These are phyloP conservation scores for Chlamydomonas applanata DNA, from an alignment of 139 green algal species.

Conservation along the genomic window DNA sequence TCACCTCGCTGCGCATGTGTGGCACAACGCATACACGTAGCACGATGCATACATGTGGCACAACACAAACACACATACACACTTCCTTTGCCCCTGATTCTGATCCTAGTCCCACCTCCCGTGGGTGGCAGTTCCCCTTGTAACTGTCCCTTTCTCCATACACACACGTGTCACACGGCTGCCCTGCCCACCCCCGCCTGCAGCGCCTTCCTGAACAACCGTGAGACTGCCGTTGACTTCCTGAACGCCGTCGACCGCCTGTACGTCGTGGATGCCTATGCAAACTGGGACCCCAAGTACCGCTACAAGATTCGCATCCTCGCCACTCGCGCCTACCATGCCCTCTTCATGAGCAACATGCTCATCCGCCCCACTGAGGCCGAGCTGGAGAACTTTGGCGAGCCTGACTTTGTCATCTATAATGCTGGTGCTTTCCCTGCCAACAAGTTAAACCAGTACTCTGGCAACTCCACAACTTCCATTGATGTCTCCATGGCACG, in stretches of 20 bases:
- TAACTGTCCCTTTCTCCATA: no score
- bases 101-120: no score
- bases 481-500: conserved; percentile 2
- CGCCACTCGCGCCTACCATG: conserved; percentile 85
- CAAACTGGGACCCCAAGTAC: conserved; percentile 65
- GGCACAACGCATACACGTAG: no score
- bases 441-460: conserved; percentile 10
- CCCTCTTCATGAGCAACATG: conserved; percentile 98
- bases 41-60: no score
- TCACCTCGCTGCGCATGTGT: no score
- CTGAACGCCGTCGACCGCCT: conserved; percentile 82
- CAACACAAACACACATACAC: no score
- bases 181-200: conserved; percentile 80
- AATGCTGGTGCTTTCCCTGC: conserved; percentile 5
- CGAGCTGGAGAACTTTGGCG: conserved; percentile 80
- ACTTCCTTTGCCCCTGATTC: no score
- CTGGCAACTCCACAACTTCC: not conserved
- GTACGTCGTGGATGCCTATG: conserved; percentile 83
- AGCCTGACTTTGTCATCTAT: conserved; percentile 46
- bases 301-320: conserved; percentile 79
- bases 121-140: no score
- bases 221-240: conserved; percentile 71
- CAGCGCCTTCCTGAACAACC: conserved; percentile 19
- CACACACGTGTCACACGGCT: no score
- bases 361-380: conserved; percentile 79